Evolutionary conservation across 306 rosid genomes (phyloP).

Genomic region (Vigna trinervia): DNA sequence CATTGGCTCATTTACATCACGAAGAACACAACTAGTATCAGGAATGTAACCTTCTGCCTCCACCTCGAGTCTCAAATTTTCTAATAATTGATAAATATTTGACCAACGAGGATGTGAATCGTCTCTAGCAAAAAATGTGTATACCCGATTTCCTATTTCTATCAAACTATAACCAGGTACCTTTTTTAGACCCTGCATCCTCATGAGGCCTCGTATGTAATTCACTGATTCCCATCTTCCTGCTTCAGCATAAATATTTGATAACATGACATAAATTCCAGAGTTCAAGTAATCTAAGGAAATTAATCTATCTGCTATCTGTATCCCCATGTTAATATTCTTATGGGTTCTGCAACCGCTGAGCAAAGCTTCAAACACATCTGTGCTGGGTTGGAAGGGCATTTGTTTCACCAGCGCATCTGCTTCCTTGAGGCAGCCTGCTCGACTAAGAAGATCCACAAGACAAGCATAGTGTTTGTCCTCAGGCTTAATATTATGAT

Average conservation of each 20-base stretch:
- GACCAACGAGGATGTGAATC: constrained; percentile 65
- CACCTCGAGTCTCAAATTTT: constrained; percentile 59
- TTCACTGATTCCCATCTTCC: constrained; percentile 72
- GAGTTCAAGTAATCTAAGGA: constrained; percentile 60
- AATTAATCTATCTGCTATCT: constrained; percentile 69
- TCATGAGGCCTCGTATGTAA: constrained; percentile 65
- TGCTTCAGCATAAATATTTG: constrained; percentile 79
- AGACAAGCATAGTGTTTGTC: constrained; percentile 73
- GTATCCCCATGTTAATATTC: constrained; percentile 65
- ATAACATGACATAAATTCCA: constrained; percentile 66
- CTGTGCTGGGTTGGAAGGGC: constrained; percentile 62
- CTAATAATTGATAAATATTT: constrained; percentile 54
- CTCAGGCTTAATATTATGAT: constrained; percentile 56
- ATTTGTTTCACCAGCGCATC: constrained; percentile 59
- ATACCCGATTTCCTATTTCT: constrained; percentile 58
- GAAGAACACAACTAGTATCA: constrained; percentile 71
- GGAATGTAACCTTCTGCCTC: constrained; percentile 65
- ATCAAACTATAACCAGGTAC: constrained; percentile 70
- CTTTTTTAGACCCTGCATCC: constrained; percentile 61
- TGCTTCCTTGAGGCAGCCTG: constrained; percentile 70
- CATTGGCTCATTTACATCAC: constrained; percentile 62
- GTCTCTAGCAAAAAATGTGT: constrained; percentile 73
- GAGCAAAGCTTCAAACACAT: constrained; percentile 70
- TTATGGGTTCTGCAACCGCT: constrained; percentile 77
- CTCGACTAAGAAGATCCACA: constrained; percentile 81